Conservation (phyloP, 1,284 basidiomycete genomes). For the Cutaneotrichosporon cavernicola region DNA sequence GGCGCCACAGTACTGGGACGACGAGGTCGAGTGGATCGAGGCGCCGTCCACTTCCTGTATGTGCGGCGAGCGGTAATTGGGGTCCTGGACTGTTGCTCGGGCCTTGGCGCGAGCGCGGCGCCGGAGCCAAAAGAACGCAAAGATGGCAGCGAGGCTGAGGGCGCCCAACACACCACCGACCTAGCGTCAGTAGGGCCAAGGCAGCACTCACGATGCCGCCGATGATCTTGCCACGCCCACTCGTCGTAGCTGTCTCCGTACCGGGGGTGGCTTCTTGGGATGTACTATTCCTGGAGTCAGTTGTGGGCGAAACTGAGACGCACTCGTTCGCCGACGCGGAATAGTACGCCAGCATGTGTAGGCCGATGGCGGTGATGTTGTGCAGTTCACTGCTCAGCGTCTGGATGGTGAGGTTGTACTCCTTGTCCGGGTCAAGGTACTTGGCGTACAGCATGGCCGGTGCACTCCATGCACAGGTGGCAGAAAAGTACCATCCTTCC, state of each 20-base stretch:
- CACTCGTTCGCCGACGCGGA: conserved; percentile 1
- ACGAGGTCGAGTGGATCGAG: not conserved
- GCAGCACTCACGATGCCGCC: not conserved
- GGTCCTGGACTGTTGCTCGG: no score
- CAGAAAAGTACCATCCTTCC: not conserved
- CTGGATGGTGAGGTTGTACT: conserved; percentile 1
- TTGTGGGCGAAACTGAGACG: not conserved
- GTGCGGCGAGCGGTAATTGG: not conserved
- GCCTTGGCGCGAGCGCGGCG: not conserved
- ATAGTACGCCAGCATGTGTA: not conserved
- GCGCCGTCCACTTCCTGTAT: not conserved
- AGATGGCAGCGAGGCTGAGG: not conserved
- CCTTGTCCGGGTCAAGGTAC: not conserved
- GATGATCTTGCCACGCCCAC: not conserved
- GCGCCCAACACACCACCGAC: not conserved
- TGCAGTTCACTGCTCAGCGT: not conserved
- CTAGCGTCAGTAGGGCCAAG: not conserved
- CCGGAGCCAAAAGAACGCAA: not conserved
- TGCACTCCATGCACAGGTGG: not conserved
- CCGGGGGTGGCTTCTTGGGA: not conserved
- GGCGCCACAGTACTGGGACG: not conserved
- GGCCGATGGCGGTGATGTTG: not conserved
- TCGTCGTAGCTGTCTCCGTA: not conserved
- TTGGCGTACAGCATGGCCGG: not conserved
- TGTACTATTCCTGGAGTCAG: not conserved